phyloP scores from a whole-genome alignment of 2,329 filamentous ascomycete genomes.

The Arthrocladium fulminans region DNA sequence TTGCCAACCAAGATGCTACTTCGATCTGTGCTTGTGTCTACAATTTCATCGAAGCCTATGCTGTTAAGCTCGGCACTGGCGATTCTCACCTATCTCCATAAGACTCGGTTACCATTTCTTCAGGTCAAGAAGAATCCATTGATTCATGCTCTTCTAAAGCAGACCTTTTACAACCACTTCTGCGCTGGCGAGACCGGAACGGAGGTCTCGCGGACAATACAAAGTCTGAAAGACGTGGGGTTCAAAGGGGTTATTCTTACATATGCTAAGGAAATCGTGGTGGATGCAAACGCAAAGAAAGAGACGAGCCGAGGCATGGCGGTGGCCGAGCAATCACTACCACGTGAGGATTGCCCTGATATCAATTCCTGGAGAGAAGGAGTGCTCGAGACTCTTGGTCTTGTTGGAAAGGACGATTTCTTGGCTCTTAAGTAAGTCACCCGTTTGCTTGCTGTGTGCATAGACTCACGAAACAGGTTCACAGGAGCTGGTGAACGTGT shows the following conservation, averaged over 20 bases:
- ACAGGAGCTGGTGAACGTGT: constrained; percentile 40
- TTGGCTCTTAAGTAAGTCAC: constrained; percentile 41
- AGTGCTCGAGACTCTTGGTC: constrained; percentile 43
- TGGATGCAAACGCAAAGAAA: constrained; percentile 42
- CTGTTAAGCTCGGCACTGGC: too few relatives aligned
- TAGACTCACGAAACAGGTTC: constrained; percentile 24
- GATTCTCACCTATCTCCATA: too few relatives aligned
- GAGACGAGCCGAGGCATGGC: background rate
- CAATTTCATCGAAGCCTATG: too few relatives aligned
- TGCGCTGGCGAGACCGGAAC: constrained; percentile 43
- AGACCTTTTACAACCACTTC: constrained; percentile 47
- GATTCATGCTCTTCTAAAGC: constrained; percentile 37
- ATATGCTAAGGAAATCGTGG: constrained; percentile 49
- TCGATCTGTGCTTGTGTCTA: too few relatives aligned
- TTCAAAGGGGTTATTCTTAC: constrained; percentile 38
- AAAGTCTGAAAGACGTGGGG: constrained; percentile 39
- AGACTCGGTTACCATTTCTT: background rate
- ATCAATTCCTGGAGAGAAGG: constrained; percentile 43
- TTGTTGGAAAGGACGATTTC: constrained; percentile 43
- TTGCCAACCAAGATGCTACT: too few relatives aligned
- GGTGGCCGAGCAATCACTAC: background rate
- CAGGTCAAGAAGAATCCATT: constrained; percentile 31
- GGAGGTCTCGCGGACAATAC: constrained; percentile 39
- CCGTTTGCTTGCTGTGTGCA: background rate
- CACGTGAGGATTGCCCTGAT: background rate